Percentiles rank a stretch among this genome's conserved stretches.
Conservation (phyloP, 169 alveolate genomes). For the Cryptosporidium baileyi region DNA sequence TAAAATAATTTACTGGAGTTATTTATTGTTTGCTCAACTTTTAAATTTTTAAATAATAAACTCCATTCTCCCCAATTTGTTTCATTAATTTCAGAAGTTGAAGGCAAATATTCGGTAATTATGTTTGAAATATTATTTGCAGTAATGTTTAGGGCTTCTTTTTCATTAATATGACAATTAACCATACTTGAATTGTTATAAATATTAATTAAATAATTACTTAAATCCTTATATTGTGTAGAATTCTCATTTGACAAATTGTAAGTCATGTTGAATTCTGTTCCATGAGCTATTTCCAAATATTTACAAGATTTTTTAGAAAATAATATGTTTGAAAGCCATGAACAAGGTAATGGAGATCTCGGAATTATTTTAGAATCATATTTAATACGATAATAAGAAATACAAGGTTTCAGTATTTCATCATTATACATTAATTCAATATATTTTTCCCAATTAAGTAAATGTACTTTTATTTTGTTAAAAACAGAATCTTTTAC, state of each 20-base stretch:
- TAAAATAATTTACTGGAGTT: too few relatives aligned
- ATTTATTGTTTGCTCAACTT: not conserved
- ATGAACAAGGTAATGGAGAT: constrained; percentile 52
- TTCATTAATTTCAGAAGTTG: not conserved
- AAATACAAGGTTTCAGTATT: constrained; percentile 25
- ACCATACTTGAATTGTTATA: not conserved
- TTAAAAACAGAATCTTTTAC: not conserved
- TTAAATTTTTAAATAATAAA: not conserved
- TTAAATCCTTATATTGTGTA: not conserved
- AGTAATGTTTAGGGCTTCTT: constrained; percentile 28
- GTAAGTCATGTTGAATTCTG: not conserved
- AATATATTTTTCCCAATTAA: constrained; percentile 15
- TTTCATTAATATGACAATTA: constrained; percentile 24
- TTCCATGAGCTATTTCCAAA: not conserved
- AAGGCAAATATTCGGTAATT: not conserved
- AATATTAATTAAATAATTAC: not conserved
- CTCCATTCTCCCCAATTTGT: constrained; percentile 65
- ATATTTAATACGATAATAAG: constrained; percentile 20
- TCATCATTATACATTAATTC: constrained; percentile 7
- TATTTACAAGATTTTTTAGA: constrained; percentile 38
- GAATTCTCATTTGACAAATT: not conserved
- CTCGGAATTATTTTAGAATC: not conserved
- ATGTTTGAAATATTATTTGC: not conserved
- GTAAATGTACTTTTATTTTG: not conserved
- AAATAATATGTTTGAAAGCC: constrained; percentile 51